Conservation (phyloP, 768 basidiomycete species). For the Polyporus arcularius region DNA sequence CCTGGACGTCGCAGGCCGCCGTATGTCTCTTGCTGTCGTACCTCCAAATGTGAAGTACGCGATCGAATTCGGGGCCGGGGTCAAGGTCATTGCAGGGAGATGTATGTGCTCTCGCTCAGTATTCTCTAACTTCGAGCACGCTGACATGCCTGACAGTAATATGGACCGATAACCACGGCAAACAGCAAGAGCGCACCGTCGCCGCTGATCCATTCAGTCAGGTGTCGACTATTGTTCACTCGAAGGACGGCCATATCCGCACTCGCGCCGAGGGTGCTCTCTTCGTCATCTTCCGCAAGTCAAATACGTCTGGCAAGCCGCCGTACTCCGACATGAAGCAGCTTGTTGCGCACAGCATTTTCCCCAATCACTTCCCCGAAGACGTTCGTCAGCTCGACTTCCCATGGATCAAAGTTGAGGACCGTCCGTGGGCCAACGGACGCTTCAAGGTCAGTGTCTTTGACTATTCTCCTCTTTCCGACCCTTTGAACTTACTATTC, state of each 20-base stretch:
- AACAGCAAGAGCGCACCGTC: too few species aligned
- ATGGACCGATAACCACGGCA: too few species aligned
- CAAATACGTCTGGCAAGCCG: conserved; percentile 8
- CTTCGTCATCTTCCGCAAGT: conserved; percentile 8
- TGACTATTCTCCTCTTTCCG: not conserved
- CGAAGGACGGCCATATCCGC: conserved; percentile 4
- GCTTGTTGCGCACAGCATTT: conserved; percentile 17
- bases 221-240: not conserved
- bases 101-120: too few species aligned
- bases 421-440: conserved; percentile 26
- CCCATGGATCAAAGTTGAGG: conserved; percentile 28
- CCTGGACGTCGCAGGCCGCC: too few species aligned
- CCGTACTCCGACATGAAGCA: conserved; percentile 28
- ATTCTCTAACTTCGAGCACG: too few species aligned
- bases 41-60: too few species aligned
- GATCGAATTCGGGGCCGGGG: too few species aligned
- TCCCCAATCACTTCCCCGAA: conserved; percentile 15
- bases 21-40: too few species aligned
- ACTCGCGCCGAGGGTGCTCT: conserved; percentile 19
- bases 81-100: too few species aligned
- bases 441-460: too few species aligned
- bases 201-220: too few species aligned
- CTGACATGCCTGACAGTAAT: too few species aligned
- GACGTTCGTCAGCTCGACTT: conserved; percentile 26
- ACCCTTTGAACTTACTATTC: not conserved